Evolutionary conservation across 768 basidiomycete species (phyloP).

Genomic region (Gelatoporia subvermispora): DNA sequence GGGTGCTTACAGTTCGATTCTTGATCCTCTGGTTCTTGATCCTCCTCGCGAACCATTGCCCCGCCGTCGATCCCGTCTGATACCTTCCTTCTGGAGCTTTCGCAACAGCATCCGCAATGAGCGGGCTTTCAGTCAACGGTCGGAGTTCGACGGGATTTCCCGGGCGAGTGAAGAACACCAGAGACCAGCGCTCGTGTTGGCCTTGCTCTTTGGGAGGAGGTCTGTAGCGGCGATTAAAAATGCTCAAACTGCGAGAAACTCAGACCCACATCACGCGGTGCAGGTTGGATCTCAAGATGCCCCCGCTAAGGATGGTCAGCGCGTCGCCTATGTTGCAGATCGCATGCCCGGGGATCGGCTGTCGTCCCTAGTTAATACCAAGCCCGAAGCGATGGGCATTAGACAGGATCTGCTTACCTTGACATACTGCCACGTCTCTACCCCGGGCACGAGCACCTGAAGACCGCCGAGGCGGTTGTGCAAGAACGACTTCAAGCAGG

Average conservation of each 20-base stretch:
- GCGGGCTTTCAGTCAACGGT: constrained; percentile 44
- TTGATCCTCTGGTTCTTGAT: constrained; percentile 32
- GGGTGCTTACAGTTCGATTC: constrained; percentile 32
- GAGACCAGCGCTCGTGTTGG: constrained; percentile 53
- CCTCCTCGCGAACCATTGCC: constrained; percentile 36
- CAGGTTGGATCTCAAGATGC: constrained; percentile 27
- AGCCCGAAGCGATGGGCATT: not conserved
- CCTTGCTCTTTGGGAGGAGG: constrained; percentile 57
- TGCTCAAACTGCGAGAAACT: not conserved
- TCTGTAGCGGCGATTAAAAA: not conserved
- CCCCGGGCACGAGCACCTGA: constrained; percentile 58
- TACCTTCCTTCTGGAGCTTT: constrained; percentile 27
- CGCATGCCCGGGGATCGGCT: constrained; percentile 27
- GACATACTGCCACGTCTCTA: constrained; percentile 63
- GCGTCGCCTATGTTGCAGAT: constrained; percentile 31
- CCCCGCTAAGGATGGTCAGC: constrained; percentile 26
- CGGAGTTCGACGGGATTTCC: constrained; percentile 46
- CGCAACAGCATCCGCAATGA: constrained; percentile 40
- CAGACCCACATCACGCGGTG: constrained; percentile 24
- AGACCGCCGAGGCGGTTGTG: constrained; percentile 67
- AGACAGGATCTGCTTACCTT: constrained; percentile 32
- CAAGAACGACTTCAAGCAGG: constrained; percentile 46
- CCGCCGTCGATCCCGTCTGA: constrained; percentile 28
- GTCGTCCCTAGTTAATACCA: not conserved
- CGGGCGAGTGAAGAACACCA: constrained; percentile 65